Evolutionary conservation across 2,329 filamentous ascomycete genomes (phyloP), one percentile per base, ranked within the genome.

Genomic region (Arthroderma sp.): DNA sequence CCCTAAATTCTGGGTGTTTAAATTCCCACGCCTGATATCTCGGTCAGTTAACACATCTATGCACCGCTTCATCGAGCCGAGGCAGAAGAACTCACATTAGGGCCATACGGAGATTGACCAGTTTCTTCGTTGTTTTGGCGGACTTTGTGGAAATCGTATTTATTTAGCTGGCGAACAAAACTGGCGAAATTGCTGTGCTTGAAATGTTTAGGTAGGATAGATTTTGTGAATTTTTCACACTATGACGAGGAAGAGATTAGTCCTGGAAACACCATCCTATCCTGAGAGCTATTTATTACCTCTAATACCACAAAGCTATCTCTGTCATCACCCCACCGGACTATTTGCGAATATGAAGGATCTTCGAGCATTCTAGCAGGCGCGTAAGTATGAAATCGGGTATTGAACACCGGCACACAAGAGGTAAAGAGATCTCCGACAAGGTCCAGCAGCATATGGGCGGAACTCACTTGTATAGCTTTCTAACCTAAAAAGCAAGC

Each of bases 161-260:
- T 95, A 70, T 95, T 95, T 47, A 95, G 70, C 62, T 95, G 88
- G 40, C 88, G 83, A 47, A 95, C 88, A 61, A 95, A 95, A 65
- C 87, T 94, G 30, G 88, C 88, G 69, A 95, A 95, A 63, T 95
- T 95, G 75, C 86, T 94, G 67, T 96, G 91, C 66, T 98, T 98
- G 73, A 98, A 98, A 58, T 96, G 87, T 61, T 96, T 95, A 2
- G 91, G 91, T 10, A 98, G 77, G 55, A 98, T 94, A 34, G 85
- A 83, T 63, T 95, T 94, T 22, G 91, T 96, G 60, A 98, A 98
- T 64, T 94, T 94, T 63, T 96, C 89, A 64, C 93, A 94, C 89
- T 95, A 62, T 28, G 47, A 42, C 40, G 36, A n/a, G 36, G 15
- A 22, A 38, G 22, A 29, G 10, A 33, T 38, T 28, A 27, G 7